Evolutionary conservation across 176 grass and related monocot species (phyloP), one percentile per base, ranked within the genome.

Genomic region (Lolium rigidum): DNA sequence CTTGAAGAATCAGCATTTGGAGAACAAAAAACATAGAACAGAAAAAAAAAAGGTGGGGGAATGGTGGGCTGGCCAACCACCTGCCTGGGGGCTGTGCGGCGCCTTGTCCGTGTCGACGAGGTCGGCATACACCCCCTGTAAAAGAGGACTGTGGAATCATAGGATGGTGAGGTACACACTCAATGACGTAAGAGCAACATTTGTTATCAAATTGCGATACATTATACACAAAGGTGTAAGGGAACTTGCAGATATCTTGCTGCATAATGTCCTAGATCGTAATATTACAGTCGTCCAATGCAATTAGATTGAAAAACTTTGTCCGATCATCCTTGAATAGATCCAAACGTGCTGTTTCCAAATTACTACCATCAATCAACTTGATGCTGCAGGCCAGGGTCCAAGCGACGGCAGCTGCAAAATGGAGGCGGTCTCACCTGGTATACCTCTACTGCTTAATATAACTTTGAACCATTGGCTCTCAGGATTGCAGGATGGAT

Each of bases 401-500:
- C 21, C 86, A 77, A 78, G 20, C 51, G 86, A 88, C 44, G 90
- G 86, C 66, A 90, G 66, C 85, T 89, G 90, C 71, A 94, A 64
- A 85, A 91, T 70, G 70, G 85, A 91, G 24, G 64, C 41, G 17
- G 63, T 39, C 41, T 73, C 77, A 10, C 76, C 63, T 16, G 58
- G 58, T 82, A 86, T 38, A 72, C 73, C 79, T 84, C 87, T 93
- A 70, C 70, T 83, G 62, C 92, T 96, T 52, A 67, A 83, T 74
- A 96, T 94, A 60, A 99, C 72, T 86, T 91, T 96, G 78, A 96
- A 99, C 94, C 97, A 99, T 58, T 99, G 97, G 3, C 69, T 93
- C 69, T 94, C 97, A 75, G 97, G 94, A 88, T 86, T 80, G 80
- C 97, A 99, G 13, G 55, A 83, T 56, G 82, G 83, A 83, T 96